These are phyloP conservation scores for Roridomyces roridus DNA, from an alignment of 768 basidiomycete genomes.

Conservation along the genomic window DNA sequence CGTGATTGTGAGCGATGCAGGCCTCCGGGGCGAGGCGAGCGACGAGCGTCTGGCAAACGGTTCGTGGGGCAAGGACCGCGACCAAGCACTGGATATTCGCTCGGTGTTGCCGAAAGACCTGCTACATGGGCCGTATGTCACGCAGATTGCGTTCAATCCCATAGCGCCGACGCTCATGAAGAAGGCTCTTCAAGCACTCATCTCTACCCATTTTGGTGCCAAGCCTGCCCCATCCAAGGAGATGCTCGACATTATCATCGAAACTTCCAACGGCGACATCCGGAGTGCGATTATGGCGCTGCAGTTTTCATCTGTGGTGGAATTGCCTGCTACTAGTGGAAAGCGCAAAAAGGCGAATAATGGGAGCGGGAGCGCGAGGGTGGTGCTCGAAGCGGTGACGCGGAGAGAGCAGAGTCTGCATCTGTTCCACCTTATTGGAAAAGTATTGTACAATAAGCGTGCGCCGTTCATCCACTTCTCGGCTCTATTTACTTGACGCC, in stretches of 20 bases:
- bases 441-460: conserved; percentile 96
- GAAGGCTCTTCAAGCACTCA: conserved; percentile 73
- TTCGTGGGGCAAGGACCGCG: conserved; percentile 53
- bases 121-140: conserved; percentile 73
- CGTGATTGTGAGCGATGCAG: conserved; percentile 83
- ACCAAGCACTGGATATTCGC: conserved; percentile 67
- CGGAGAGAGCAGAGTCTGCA: conserved; percentile 85
- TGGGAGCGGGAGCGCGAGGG: conserved; percentile 30
- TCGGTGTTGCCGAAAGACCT: conserved; percentile 75
- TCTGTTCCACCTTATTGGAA: conserved; percentile 93
- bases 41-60: conserved; percentile 51
- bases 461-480: conserved; percentile 26
- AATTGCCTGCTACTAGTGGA: conserved; percentile 34
- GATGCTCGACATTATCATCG: conserved; percentile 75
- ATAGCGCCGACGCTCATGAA: conserved; percentile 87
- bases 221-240: conserved; percentile 61
- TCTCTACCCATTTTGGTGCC: conserved; percentile 50
- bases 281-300: conserved; percentile 92
- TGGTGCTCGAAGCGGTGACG: conserved; percentile 75
- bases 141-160: conserved; percentile 91
- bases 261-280: conserved; percentile 88
- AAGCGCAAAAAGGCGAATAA: conserved; percentile 40
- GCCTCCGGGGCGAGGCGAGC: conserved; percentile 72
- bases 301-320: conserved; percentile 77
- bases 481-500: conserved; percentile 4